A percentile compares a stretch with the other conserved stretches of the same genome.
phyloP scores from a whole-genome alignment of 2,329 filamentous ascomycete species.

The Aspergillus jensenii region DNA sequence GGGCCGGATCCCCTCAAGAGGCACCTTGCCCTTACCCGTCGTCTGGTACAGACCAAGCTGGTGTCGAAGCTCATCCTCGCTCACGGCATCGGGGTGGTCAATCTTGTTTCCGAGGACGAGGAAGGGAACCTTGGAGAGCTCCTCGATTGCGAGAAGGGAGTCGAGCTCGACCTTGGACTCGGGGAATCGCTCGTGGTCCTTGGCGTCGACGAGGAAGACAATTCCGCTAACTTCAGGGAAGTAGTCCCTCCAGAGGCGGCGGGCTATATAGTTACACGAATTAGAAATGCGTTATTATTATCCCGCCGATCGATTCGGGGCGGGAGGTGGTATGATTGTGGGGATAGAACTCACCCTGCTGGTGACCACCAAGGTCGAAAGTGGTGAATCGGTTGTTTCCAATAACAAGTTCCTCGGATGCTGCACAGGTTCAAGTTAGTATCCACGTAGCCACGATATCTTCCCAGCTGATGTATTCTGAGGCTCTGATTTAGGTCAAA shows the following conservation, averaged over 20 bases:
- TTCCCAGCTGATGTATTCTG: background rate
- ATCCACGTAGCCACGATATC: background rate
- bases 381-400: constrained; percentile 94
- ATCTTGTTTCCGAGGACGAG: constrained; percentile 99
- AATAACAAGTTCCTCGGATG: constrained; percentile 88
- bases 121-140: constrained; percentile 92
- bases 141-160: constrained; percentile 93
- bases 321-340: background rate
- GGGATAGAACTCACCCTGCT: constrained; percentile 64
- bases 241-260: constrained; percentile 94
- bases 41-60: constrained; percentile 94
- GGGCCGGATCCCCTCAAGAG: constrained; percentile 84
- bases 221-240: constrained; percentile 96
- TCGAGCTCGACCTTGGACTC: constrained; percentile 98
- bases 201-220: constrained; percentile 96
- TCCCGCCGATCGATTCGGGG: background rate
- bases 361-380: constrained; percentile 89
- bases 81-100: constrained; percentile 92
- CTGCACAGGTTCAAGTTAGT: constrained; percentile 43
- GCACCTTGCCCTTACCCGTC: constrained; percentile 92
- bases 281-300: background rate
- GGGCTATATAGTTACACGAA: constrained; percentile 49
- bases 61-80: constrained; percentile 91
- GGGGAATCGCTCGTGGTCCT: constrained; percentile 89
- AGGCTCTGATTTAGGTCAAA: background rate